Evolutionary conservation across 371 early-diverging fungal species (phyloP).

Genomic region (Circinella umbellata): DNA sequence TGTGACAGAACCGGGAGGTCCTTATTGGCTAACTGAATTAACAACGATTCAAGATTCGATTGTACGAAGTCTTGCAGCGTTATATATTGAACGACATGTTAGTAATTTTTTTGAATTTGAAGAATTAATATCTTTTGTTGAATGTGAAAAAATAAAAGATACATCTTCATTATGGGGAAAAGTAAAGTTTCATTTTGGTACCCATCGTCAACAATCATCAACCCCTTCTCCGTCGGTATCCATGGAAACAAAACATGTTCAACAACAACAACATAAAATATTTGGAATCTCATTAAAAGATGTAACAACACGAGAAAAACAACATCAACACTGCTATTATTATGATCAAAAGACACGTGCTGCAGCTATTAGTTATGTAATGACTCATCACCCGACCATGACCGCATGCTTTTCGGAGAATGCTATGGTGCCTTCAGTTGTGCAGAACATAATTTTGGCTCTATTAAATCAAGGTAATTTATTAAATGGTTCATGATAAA

Average conservation of each 20-base stretch:
- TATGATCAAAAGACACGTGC: conserved; percentile 3
- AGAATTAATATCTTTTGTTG: conserved; percentile 64
- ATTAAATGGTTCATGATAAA: no score
- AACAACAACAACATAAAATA: conserved; percentile 25
- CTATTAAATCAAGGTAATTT: conserved; percentile 66
- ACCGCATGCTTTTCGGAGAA: conserved; percentile 40
- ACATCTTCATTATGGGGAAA: conserved; percentile 58
- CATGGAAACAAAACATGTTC: neutral
- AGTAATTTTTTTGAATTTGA: conserved; percentile 56
- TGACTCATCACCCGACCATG: conserved; percentile 66
- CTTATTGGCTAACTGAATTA: conserved; percentile 69
- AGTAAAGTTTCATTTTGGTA: conserved; percentile 40
- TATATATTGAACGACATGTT: conserved; percentile 68
- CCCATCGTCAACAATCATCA: conserved; percentile 7
- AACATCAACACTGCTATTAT: neutral
- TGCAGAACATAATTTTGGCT: conserved; percentile 74
- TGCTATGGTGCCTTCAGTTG: conserved; percentile 71
- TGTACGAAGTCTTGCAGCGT: conserved; percentile 78
- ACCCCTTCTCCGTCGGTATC: neutral
- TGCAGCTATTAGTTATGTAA: conserved; percentile 57
- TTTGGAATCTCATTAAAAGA: conserved; percentile 23
- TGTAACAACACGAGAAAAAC: conserved; percentile 48
- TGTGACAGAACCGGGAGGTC: neutral
- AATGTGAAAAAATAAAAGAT: conserved; percentile 48
- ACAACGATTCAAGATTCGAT: conserved; percentile 74